phyloP scores from a whole-genome alignment of 1,284 basidiomycete genomes.

The Apiotrichum akiyoshidainum region DNA sequence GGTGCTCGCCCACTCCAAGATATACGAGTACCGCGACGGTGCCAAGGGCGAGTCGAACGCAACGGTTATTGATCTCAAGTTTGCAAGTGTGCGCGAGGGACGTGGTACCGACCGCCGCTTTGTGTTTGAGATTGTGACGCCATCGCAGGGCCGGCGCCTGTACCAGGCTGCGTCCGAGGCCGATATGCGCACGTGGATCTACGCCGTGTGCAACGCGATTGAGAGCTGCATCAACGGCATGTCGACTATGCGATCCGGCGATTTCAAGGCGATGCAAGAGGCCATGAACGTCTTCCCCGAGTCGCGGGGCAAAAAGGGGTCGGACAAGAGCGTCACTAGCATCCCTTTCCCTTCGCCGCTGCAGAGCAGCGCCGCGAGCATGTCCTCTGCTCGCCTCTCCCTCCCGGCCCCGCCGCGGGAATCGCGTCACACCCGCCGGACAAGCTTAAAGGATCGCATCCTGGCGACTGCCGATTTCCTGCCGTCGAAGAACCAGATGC shows the following conservation, averaged over 20 bases:
- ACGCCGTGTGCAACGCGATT: slow-evolving; percentile 55
- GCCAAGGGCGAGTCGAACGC: slow-evolving; percentile 36
- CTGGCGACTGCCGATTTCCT: slow-evolving; percentile 31
- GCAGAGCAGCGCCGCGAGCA: not conserved
- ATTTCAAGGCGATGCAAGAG: slow-evolving; percentile 18
- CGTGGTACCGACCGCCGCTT: slow-evolving; percentile 49
- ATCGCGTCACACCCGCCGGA: slow-evolving; percentile 21
- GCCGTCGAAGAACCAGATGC: slow-evolving; percentile 7
- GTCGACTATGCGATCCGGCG: slow-evolving; percentile 50
- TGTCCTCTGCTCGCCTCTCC: slow-evolving; percentile 22
- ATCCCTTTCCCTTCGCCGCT: slow-evolving; percentile 4
- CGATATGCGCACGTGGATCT: slow-evolving; percentile 55
- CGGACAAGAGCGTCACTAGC: not conserved
- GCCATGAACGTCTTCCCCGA: not conserved
- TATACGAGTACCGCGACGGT: slow-evolving; percentile 51
- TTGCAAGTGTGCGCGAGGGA: slow-evolving; percentile 50
- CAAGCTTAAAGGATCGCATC: slow-evolving; percentile 44
- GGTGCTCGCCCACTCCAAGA: slow-evolving; percentile 47
- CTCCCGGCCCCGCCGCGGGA: slow-evolving; percentile 31
- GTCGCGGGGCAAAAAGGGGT: not conserved
- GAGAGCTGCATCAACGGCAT: slow-evolving; percentile 56
- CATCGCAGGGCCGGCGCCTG: slow-evolving; percentile 51
- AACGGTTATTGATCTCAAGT: slow-evolving; percentile 49
- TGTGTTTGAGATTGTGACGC: slow-evolving; percentile 56
- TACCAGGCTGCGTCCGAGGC: slow-evolving; percentile 55